A percentile compares a stretch with the other conserved stretches of the same genome.
Evolutionary conservation across 441 rosid genomes (phyloP).

Genomic region (Dalechampia spathulata): DNA sequence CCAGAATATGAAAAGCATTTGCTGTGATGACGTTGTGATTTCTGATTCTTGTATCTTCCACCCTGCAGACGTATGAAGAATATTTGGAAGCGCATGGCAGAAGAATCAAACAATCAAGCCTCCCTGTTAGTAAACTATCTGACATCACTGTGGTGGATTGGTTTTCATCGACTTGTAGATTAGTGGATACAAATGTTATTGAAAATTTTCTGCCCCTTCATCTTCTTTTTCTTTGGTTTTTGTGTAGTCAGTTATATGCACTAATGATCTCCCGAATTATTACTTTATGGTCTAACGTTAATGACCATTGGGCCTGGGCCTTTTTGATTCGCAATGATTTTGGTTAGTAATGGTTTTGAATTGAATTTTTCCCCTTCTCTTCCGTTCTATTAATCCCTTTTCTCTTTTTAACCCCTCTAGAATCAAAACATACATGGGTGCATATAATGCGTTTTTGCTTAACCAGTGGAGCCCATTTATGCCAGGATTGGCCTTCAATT

Average conservation of each 20-base stretch:
- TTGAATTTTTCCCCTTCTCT: too few relatives aligned
- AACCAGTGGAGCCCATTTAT: constrained; percentile 1
- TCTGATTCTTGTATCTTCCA: constrained; percentile 8
- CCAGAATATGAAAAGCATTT: neutral
- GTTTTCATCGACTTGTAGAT: neutral
- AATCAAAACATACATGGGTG: neutral
- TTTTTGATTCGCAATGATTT: neutral
- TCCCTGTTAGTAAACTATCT: constrained; percentile 50
- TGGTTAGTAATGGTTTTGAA: neutral
- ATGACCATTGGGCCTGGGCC: neutral
- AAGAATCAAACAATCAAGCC: constrained; percentile 49
- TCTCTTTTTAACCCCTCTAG: neutral
- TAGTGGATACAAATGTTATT: neutral
- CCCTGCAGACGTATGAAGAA: constrained; percentile 87
- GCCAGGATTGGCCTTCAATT: neutral
- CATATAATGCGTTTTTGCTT: too few relatives aligned
- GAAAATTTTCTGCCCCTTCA: neutral
- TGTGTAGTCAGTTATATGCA: neutral
- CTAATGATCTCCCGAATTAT: neutral
- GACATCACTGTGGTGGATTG: constrained; percentile 1
- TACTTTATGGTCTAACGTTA: neutral
- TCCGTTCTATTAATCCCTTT: too few relatives aligned
- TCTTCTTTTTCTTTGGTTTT: neutral
- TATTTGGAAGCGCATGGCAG: constrained; percentile 80
- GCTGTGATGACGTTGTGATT: neutral